These are phyloP conservation scores for Paramecium biaurelia DNA, from an alignment of 73 alveolate species.

Conservation along the genomic window DNA sequence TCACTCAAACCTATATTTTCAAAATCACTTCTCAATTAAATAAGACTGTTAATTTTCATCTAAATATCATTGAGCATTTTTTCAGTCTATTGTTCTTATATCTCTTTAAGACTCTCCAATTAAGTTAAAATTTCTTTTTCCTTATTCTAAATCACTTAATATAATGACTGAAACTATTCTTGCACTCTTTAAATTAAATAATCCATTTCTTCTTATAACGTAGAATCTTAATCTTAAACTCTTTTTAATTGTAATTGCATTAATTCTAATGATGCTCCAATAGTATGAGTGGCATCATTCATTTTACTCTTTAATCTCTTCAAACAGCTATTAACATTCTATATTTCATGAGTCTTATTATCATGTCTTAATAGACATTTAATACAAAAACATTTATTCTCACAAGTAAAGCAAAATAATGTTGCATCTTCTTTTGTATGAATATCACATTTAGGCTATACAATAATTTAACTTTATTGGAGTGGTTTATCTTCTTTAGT, in stretches of 20 bases:
- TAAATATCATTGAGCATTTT: constrained; percentile 20
- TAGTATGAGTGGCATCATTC: constrained; percentile 49
- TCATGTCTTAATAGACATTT: constrained; percentile 35
- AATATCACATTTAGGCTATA: constrained; percentile 2
- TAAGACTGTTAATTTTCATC: constrained; percentile 30
- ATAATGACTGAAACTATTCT: background rate
- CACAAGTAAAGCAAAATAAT: constrained; percentile 41
- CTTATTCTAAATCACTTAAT: background rate
- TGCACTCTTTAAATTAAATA: background rate
- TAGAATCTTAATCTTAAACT: background rate
- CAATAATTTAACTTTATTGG: background rate
- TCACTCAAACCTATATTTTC: constrained; percentile 51
- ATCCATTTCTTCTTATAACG: background rate
- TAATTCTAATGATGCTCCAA: constrained; percentile 44
- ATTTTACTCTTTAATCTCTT: constrained; percentile 34
- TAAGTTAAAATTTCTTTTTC: background rate
- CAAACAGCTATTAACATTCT: background rate
- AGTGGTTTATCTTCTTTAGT: background rate
- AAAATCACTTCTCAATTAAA: background rate
- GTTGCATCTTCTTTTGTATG: constrained; percentile 38
- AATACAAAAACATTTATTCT: constrained; percentile 16
- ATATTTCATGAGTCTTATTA: constrained; percentile 27
- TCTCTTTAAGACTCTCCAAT: background rate
- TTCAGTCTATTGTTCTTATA: background rate
- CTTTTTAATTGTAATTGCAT: constrained; percentile 29